Evolutionary conservation across 1,284 basidiomycete species (phyloP).

Genomic region (Exobasidium cylindrosporum): DNA sequence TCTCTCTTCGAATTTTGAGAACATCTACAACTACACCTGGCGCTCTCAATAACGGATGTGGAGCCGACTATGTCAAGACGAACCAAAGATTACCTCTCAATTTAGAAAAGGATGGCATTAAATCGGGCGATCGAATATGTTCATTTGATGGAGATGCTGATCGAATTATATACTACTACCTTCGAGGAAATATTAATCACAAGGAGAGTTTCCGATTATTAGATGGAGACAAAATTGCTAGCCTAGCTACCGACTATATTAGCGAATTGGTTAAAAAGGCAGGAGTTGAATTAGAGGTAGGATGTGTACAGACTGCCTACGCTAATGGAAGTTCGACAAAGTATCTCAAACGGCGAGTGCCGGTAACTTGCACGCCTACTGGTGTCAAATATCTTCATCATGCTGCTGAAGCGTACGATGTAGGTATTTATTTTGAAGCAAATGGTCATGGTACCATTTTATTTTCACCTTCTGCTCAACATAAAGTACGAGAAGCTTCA

Average conservation of each 20-base stretch:
- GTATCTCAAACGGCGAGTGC: constrained; percentile 70
- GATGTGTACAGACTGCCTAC: constrained; percentile 95
- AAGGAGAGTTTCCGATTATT: constrained; percentile 79
- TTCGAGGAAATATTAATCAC: constrained; percentile 60
- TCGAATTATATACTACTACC: constrained; percentile 90
- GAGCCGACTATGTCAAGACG: constrained; percentile 97
- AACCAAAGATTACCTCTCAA: constrained; percentile 47
- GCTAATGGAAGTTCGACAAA: constrained; percentile 96
- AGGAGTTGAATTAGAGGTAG: constrained; percentile 40
- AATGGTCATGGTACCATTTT: constrained; percentile 98
- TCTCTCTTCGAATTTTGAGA: constrained; percentile 38
- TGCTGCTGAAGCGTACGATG: constrained; percentile 86
- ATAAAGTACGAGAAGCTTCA: constrained; percentile 63
- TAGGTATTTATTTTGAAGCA: constrained; percentile 98
- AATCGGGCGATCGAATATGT: constrained; percentile 72
- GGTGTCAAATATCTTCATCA: constrained; percentile 98
- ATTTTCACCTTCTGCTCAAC: constrained; percentile 67
- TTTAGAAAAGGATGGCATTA: constrained; percentile 37
- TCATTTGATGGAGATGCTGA: constrained; percentile 98
- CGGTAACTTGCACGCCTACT: constrained; percentile 91
- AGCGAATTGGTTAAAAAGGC: constrained; percentile 72
- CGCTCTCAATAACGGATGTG: constrained; percentile 77
- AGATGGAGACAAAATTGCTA: constrained; percentile 98
- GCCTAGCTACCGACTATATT: constrained; percentile 87
- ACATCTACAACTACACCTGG: constrained; percentile 64